Conservation (phyloP, 108 stramenopile species). For the Stephanodiscus minutulus region DNA sequence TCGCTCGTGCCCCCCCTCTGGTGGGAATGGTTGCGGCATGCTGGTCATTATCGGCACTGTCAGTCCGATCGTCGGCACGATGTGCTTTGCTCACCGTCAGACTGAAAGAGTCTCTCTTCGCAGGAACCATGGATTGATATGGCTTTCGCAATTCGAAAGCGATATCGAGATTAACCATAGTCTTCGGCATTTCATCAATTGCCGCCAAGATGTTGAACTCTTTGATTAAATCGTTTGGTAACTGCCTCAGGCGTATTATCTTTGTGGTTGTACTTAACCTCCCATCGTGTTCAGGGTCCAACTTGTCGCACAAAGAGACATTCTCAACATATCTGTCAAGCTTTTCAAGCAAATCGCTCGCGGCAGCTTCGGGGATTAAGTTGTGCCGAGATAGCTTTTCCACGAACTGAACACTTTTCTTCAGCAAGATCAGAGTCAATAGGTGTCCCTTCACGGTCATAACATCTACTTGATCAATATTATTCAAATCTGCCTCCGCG, state of each 20-base stretch:
- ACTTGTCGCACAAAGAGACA: background rate
- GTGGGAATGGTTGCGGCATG: no score
- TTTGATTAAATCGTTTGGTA: background rate
- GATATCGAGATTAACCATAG: no score
- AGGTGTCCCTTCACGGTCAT: slow-evolving; percentile 53
- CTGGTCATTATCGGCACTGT: no score
- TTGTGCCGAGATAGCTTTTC: slow-evolving; percentile 39
- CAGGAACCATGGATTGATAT: no score
- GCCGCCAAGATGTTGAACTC: background rate
- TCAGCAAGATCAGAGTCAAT: slow-evolving; percentile 61
- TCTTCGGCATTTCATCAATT: background rate
- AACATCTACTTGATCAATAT: slow-evolving; percentile 43
- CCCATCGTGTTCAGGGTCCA: background rate
- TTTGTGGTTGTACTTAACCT: background rate
- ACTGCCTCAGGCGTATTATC: background rate
- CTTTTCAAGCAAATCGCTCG: slow-evolving; percentile 14
- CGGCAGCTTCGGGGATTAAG: slow-evolving; percentile 25
- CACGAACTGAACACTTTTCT: slow-evolving; percentile 38
- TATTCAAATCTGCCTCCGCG: slow-evolving; percentile 43
- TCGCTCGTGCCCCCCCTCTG: no score
- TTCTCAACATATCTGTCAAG: slow-evolving; percentile 11
- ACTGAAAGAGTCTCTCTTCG: no score
- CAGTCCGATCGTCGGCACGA: no score
- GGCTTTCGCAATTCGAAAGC: no score
- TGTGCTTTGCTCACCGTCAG: no score